Evolutionary conservation across 179 eudicot species (phyloP), one percentile per base, ranked within the genome.

Genomic region (Silene coronaria): DNA sequence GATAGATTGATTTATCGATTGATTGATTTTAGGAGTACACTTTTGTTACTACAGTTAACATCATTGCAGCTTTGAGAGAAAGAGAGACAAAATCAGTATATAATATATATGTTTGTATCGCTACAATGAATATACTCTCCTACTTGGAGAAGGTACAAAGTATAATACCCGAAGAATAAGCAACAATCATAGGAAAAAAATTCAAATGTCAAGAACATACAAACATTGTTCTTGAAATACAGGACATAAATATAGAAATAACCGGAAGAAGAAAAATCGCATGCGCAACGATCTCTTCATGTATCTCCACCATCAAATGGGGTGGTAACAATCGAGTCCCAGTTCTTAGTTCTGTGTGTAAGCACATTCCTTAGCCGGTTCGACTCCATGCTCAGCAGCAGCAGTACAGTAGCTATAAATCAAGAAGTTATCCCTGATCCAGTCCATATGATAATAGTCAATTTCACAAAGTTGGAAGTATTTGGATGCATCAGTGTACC

Each of bases 381-480:
- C 60, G 53, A 85, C 82, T 2, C 82, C 78, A 68, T 74, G 78
- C 62, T 78, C 76, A 9, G 11, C 46, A 13, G 68, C 48, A 79
- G 82, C 86, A n/a, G 76, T 81, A 79, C 89, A 85, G 75, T 87
- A 88, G 76, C 87, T 70, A 22, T 90, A 87, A 75, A 87, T 79
- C 91, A 80, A 82, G 83, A 57, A 75, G 46, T 80, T 76, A 22
- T 78, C 67, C 80, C 84, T 70, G 57, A 87, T 78, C 79, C 70
- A 70, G 3, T 84, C 71, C 85, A 90, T 75, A 65, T 83, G 65
- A 19, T 76, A 78, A 21, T 30, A 81, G 67, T 86, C 69, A 53
- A 60, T 53, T 17, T 27, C 58, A 42, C 57, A 76, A 38, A 87
- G 72, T 55, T 76, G 66, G 38, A 38, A 75, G 80, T 77, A 84